These are phyloP conservation scores for Metschnikowia amazonensis DNA, from an alignment of 805 yeast species.

Conservation along the genomic window DNA sequence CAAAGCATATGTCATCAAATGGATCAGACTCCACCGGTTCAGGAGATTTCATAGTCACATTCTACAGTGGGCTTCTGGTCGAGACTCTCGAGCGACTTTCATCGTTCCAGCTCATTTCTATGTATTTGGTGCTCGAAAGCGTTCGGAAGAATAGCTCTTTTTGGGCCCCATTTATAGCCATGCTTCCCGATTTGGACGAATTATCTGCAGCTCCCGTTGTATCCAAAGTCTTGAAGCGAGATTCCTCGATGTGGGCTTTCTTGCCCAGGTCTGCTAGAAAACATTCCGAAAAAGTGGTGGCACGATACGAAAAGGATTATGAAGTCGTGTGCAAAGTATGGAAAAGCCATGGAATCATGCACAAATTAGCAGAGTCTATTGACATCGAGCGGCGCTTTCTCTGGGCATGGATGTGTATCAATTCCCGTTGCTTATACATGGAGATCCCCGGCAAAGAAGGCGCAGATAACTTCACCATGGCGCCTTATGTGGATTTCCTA, in stretches of 20 bases:
- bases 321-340: conserved; percentile 22
- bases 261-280: conserved; percentile 44
- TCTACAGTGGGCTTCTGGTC: conserved; percentile 29
- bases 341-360: background rate
- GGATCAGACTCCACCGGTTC: conserved; percentile 15
- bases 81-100: conserved; percentile 41
- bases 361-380: conserved; percentile 19
- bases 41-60: conserved; percentile 24
- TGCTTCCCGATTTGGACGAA: conserved; percentile 57
- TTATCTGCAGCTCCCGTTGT: conserved; percentile 56
- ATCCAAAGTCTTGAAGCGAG: conserved; percentile 45
- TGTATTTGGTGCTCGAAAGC: conserved; percentile 47
- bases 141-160: conserved; percentile 40
- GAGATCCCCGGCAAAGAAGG: conserved; percentile 50
- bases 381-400: conserved; percentile 33
- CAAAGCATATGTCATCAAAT: conserved; percentile 37
- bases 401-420: conserved; percentile 84
- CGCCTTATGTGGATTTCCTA: conserved; percentile 84
- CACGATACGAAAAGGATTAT: conserved; percentile 46
- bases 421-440: conserved; percentile 87
- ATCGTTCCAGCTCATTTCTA: conserved; percentile 57
- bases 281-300: conserved; percentile 41
- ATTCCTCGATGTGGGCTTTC: conserved; percentile 26
- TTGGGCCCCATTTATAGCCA: conserved; percentile 67
- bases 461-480: conserved; percentile 78